Evolutionary conservation across 2,329 filamentous ascomycete species (phyloP), one percentile per base, ranked within the genome.

Genomic region (Penicillium sp.): DNA sequence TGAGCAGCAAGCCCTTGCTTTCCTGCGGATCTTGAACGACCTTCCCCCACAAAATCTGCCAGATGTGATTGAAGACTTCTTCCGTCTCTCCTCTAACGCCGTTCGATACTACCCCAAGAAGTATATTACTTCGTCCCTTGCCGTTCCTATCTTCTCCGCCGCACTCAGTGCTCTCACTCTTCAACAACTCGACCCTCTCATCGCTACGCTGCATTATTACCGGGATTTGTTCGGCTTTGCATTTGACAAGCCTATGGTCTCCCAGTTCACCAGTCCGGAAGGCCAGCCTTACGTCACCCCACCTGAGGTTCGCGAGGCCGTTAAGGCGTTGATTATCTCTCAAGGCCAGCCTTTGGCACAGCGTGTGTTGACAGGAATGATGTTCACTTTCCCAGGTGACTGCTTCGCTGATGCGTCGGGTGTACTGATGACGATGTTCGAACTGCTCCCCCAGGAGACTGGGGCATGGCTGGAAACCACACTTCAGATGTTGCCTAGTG

Each of bases 321-420:
- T 97, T 58, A 90, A 89, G 73, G 82, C 85, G 59, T 82, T 97
- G 52, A 78, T 96, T 25, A 63, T 82, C 2, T 78, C 81, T 1
- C 86, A 92, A 62, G 92, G 94, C 38, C 88, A 91, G 68, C 79
- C 86, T 55, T 81, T 99, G 29, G 88, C 94, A 8, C 93, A 96
- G 76, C 89, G 93, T 62, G 88, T 96, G 57, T 83, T 99, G 79
- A 94, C 93, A 1, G 94, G 94, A 59, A 96, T 99, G 93, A 97
- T 99, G 93, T 97, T 97, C 73, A 96, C 89, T 0, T 99, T 99
- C 78, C 96, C 94, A 0, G 86, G 90, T 43, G 94, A 97, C 74
- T 97, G 93, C 77, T 96, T 97, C 70, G 88, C 93, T 0, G 94
- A 99, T 71, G 93, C 92, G 17, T 96, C 91, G 49, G 93, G 92